These are phyloP conservation scores for Mucor irregularis DNA, from an alignment of 371 early-diverging fungal species.

Conservation along the genomic window DNA sequence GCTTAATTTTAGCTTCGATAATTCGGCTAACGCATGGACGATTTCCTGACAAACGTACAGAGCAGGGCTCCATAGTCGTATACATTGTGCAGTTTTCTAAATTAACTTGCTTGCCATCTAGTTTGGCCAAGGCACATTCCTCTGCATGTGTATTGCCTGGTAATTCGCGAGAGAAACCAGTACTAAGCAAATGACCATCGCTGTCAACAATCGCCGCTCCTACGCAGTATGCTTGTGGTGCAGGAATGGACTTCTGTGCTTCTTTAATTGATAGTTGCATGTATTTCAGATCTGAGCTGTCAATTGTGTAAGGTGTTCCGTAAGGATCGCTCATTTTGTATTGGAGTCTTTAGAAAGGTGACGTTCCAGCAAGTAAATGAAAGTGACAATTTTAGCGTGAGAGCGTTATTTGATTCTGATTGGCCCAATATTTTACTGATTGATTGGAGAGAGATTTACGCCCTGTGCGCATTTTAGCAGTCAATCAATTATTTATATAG, in stretches of 20 bases:
- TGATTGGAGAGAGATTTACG: too few relatives aligned
- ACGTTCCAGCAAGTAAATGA: too few relatives aligned
- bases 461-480: too few relatives aligned
- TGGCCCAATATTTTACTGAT: too few relatives aligned
- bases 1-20: conserved; percentile 66
- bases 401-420: too few relatives aligned
- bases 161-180: conserved; percentile 85
- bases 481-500: too few relatives aligned
- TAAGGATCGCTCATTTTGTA: conserved; percentile 19
- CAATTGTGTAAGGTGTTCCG: conserved; percentile 37
- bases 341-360: neutral
- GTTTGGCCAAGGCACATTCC: conserved; percentile 77
- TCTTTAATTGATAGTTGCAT: conserved; percentile 39
- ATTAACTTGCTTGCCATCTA: conserved; percentile 16
- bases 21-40: conserved; percentile 68
- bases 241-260: conserved; percentile 76
- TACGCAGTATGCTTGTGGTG: conserved; percentile 86
- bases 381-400: too few relatives aligned
- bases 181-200: conserved; percentile 54
- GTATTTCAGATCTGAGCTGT: conserved; percentile 27
- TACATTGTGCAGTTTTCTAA: conserved; percentile 63
- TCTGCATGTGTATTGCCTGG: conserved; percentile 95
- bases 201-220: conserved; percentile 79
- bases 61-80: conserved; percentile 94
- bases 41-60: conserved; percentile 76